Percentiles rank a stretch among this genome's conserved stretches.
Evolutionary conservation across 176 grass and related monocot species (phyloP).

Genomic region (Tillandsia fasciculata): DNA sequence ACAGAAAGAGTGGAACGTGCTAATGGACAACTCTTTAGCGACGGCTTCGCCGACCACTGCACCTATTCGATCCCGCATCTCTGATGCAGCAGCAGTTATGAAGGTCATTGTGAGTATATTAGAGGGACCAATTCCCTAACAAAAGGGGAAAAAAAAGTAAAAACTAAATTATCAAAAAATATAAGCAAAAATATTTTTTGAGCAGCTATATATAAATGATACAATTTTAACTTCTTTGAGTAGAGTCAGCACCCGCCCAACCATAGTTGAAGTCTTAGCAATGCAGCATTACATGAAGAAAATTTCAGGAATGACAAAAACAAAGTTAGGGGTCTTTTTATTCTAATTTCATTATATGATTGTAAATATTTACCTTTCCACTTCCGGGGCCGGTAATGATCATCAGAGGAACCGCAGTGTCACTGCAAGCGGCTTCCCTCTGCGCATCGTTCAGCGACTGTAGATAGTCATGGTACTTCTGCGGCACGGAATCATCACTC

Average conservation of each 20-base stretch:
- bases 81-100: conserved; percentile 75
- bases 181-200: conserved; percentile 14
- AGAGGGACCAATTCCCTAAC: conserved; percentile 51
- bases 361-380: conserved; percentile 50
- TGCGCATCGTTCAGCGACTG: conserved; percentile 62
- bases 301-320: conserved; percentile 7
- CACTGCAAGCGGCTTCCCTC: conserved; percentile 70
- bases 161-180: conserved; percentile 8
- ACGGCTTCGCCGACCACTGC: conserved; percentile 66
- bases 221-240: conserved; percentile 69
- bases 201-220: conserved; percentile 13
- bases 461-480: conserved; percentile 71
- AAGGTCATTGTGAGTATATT: conserved; percentile 96
- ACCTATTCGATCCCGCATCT: conserved; percentile 84
- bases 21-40: conserved; percentile 78
- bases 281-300: conserved; percentile 21
- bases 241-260: conserved; percentile 75
- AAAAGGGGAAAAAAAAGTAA: conserved; percentile 2
- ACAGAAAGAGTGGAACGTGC: conserved; percentile 94
- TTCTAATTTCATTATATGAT: conserved; percentile 5
- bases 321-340: background rate
- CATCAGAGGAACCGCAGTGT: conserved; percentile 70
- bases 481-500: conserved; percentile 35
- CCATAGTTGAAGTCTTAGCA: conserved; percentile 90
- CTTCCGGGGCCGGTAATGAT: conserved; percentile 82